Evolutionary conservation across 1,284 basidiomycete genomes (phyloP), one percentile per base, ranked within the genome.

Genomic region (Cutaneotrichosporon sp.): DNA sequence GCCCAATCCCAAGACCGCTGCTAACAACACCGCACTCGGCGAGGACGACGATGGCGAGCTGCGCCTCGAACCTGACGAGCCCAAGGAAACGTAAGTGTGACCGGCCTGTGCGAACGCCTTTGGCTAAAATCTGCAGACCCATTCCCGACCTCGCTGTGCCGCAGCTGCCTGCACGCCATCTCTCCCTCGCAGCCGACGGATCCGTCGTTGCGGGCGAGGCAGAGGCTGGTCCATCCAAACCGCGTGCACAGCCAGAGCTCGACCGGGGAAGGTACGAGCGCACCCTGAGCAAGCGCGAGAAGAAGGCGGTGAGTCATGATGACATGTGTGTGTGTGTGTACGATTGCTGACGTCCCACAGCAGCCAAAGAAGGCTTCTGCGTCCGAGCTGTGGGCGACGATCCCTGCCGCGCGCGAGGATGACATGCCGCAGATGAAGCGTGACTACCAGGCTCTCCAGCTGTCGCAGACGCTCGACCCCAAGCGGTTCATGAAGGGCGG

Each of bases 401-500:
- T 97, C 54, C 92, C 94, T 26, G 83, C 89, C 7, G 88, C 90
- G 20, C 77, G 84, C 18, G 84, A 86, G 52, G 83, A 87, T 9
- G 84, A 91, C 56, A 78, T 92, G 7, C 88, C 90, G 33, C 83
- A 87, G 53, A 80, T 97, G 60, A 80, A 91, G 66, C 84, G 88
- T 52, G 93, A 98, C 77, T 88, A 97, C 34, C 91, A 97, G 72
- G 90, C 94, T 1, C 78, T 97, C 48, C 84, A 90, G 20, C 78
- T 98, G 48, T 84, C 88, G 44, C 94, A 94, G 69, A 87, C 92
- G 52, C 81, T 98, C 34, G 94, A 98, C 68, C 93, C 94, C 8
- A 98, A 97, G 74, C 81, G 92, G 33, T 97, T 97, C 79, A 93
- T 97, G 78, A 92, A 78, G 83, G 88, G 66, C 38, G 89, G 87